These are phyloP conservation scores for Eragrostis tef DNA, from an alignment of 202 grass and related monocot species.

Conservation along the genomic window DNA sequence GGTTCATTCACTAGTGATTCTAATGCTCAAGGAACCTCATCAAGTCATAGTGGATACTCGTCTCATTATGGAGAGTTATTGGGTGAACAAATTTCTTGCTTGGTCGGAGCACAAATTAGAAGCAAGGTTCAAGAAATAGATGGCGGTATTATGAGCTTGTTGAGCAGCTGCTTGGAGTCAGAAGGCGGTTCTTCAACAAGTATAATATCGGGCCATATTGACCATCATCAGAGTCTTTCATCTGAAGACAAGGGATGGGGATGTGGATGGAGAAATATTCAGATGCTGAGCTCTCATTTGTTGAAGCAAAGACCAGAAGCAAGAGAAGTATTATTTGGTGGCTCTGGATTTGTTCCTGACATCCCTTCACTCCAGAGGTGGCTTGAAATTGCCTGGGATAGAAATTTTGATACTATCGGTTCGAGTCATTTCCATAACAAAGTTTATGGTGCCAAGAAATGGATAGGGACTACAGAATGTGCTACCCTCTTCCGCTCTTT, in stretches of 20 bases:
- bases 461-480: constrained; percentile 88
- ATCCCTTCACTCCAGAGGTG: constrained; percentile 88
- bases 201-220: constrained; percentile 68
- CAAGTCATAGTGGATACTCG: constrained; percentile 38
- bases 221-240: constrained; percentile 77
- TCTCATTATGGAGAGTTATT: constrained; percentile 23
- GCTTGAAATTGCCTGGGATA: constrained; percentile 94
- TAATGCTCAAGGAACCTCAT: constrained; percentile 55
- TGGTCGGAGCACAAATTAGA: constrained; percentile 57
- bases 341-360: constrained; percentile 82
- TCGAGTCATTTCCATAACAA: constrained; percentile 62
- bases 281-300: constrained; percentile 88
- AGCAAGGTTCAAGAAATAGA: constrained; percentile 60
- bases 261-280: constrained; percentile 97
- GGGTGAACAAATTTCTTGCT: constrained; percentile 56
- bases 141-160: constrained; percentile 64
- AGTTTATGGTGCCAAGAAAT: constrained; percentile 74
- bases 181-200: constrained; percentile 60
- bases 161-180: constrained; percentile 66
- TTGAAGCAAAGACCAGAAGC: constrained; percentile 63
- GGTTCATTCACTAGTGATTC: constrained; percentile 32
- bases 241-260: constrained; percentile 90
- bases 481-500: constrained; percentile 80
- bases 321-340: constrained; percentile 67
- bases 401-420: constrained; percentile 66